Conservation (phyloP, 257 asterid genomes). For the Osmanthus fragrans region DNA sequence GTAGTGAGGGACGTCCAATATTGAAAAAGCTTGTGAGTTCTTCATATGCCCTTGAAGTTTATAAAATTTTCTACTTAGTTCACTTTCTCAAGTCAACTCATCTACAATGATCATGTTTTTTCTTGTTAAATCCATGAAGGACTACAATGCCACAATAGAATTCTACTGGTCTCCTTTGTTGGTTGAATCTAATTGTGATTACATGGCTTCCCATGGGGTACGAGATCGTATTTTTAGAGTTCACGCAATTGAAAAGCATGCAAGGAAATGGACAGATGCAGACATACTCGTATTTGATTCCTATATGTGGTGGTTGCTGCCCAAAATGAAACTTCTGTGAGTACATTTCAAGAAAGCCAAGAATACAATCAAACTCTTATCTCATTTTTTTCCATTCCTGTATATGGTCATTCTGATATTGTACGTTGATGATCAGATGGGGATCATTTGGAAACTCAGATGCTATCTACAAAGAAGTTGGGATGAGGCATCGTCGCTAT, state of each 20-base stretch:
- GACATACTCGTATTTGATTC: constrained; percentile 49
- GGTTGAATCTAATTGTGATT: not conserved
- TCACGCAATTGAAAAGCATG: constrained; percentile 48
- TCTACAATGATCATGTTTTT: no score
- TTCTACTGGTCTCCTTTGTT: constrained; percentile 27
- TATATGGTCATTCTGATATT: no score
- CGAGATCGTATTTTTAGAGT: constrained; percentile 33
- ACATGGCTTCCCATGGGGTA: constrained; percentile 41
- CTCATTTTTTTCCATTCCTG: no score
- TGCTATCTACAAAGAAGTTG: no score
- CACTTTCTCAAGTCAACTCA: not conserved
- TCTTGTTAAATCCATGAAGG: constrained; percentile 27
- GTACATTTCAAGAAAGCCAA: constrained; percentile 6
- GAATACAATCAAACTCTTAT: no score
- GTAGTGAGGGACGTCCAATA: no score
- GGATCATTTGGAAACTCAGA: no score
- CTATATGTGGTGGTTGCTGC: constrained; percentile 45
- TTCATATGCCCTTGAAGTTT: not conserved
- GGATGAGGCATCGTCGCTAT: no score
- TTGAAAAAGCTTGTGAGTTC: no score
- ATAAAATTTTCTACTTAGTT: not conserved
- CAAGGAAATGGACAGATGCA: constrained; percentile 48
- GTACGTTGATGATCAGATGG: no score
- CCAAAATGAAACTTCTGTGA: constrained; percentile 44
- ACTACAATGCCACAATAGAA: constrained; percentile 46